phyloP scores from a whole-genome alignment of 176 grass and related monocot genomes.

The Echinochloa phyllopogon region DNA sequence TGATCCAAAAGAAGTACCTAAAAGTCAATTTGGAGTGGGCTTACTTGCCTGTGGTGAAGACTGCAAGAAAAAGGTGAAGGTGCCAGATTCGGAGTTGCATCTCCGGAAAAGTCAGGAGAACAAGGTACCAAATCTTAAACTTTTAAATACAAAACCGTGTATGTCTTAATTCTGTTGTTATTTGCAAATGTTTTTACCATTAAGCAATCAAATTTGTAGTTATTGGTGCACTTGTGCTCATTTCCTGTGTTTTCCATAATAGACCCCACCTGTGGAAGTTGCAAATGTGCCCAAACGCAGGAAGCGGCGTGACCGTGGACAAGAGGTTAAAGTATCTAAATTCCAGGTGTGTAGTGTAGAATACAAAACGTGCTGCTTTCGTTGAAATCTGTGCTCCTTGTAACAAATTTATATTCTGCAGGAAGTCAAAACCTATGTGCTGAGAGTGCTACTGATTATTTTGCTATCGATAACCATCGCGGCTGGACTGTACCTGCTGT shows the following conservation, averaged over 20 bases:
- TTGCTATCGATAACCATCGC: slow-evolving; percentile 41
- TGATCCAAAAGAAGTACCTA: slow-evolving; percentile 79
- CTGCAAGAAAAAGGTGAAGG: slow-evolving; percentile 70
- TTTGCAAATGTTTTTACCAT: not conserved
- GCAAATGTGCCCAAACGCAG: slow-evolving; percentile 75
- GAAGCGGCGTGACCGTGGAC: slow-evolving; percentile 69
- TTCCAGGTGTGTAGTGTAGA: slow-evolving; percentile 59
- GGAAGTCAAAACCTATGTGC: slow-evolving; percentile 51
- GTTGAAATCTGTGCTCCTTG: slow-evolving; percentile 27
- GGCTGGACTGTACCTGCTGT: slow-evolving; percentile 40
- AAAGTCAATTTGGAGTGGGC: slow-evolving; percentile 83
- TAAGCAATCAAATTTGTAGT: not conserved
- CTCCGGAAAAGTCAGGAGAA: slow-evolving; percentile 71
- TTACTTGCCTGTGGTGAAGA: slow-evolving; percentile 67
- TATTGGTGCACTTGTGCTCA: not conserved
- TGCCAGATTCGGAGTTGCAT: slow-evolving; percentile 70
- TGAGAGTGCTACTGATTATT: slow-evolving; percentile 50
- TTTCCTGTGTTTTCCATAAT: slow-evolving; percentile 18
- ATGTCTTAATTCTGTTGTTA: not conserved
- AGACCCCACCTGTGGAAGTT: slow-evolving; percentile 45
- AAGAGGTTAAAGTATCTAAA: slow-evolving; percentile 62
- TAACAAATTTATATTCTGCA: slow-evolving; percentile 32
- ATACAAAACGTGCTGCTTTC: slow-evolving; percentile 12
- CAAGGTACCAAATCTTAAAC: slow-evolving; percentile 58
- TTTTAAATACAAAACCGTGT: not conserved